Evolutionary conservation across 441 rosid species (phyloP).

Genomic region (Erodium trifolium): DNA sequence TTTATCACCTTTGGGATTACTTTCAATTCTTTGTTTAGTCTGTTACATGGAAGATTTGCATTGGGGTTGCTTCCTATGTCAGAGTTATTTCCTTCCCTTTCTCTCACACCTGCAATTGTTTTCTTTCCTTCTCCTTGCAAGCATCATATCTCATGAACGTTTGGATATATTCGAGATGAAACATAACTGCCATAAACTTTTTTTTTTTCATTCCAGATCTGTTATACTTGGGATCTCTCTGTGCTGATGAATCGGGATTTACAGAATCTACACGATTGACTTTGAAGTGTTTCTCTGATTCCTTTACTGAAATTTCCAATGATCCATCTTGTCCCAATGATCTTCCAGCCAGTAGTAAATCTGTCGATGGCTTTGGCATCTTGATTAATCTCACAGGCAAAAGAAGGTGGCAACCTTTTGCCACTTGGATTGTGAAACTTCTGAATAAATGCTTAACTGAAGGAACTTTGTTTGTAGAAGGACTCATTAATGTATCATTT

Average conservation of each 20-base stretch:
- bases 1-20: conserved; percentile 1
- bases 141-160: neutral
- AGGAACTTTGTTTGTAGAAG: conserved; percentile 87
- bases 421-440: conserved; percentile 71
- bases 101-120: conserved; percentile 6
- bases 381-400: conserved; percentile 50
- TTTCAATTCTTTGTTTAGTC: neutral
- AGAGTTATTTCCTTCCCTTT: neutral
- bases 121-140: neutral
- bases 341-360: conserved; percentile 59
- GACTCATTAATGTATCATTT: conserved; percentile 59
- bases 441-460: conserved; percentile 82
- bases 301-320: conserved; percentile 44
- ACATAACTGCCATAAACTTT: conserved; percentile 5
- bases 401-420: conserved; percentile 74
- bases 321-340: conserved; percentile 57
- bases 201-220: conserved; percentile 52
- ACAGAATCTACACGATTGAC: conserved; percentile 30
- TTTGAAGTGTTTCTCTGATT: conserved; percentile 57
- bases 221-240: conserved; percentile 39
- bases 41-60: conserved; percentile 3
- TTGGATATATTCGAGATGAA: neutral
- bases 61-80: conserved; percentile 1
- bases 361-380: conserved; percentile 60
- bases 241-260: conserved; percentile 25